These are phyloP conservation scores for Diaporthe sp. DNA, from an alignment of 2,329 filamentous ascomycete species.

Conservation along the genomic window DNA sequence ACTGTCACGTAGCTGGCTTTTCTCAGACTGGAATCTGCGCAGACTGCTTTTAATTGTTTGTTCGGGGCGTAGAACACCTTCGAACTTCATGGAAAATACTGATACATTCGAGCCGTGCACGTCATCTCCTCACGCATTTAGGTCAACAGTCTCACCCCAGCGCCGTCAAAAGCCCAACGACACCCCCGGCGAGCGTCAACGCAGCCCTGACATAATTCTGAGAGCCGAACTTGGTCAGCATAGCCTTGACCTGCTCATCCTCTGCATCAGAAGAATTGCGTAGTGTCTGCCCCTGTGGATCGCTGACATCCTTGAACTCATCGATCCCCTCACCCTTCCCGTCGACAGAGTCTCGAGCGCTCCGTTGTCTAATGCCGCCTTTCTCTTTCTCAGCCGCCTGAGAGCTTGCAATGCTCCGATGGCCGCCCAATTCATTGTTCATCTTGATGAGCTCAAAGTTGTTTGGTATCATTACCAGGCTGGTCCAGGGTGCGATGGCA, in stretches of 20 bases:
- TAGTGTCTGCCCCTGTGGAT: slow-evolving; percentile 29
- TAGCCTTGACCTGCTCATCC: slow-evolving; percentile 27
- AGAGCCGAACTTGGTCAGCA: slow-evolving; percentile 24
- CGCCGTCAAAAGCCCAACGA: slow-evolving; percentile 25
- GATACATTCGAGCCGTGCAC: not conserved
- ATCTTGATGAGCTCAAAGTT: slow-evolving; percentile 37
- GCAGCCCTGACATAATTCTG: slow-evolving; percentile 34
- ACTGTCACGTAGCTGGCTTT: not conserved
- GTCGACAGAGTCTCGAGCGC: slow-evolving; percentile 16
- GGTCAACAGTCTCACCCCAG: not conserved
- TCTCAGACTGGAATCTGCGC: not conserved
- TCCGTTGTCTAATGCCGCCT: not conserved
- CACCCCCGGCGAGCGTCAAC: slow-evolving; percentile 30
- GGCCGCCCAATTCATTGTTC: slow-evolving; percentile 24
- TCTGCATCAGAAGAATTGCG: not conserved
- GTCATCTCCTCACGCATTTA: too few relatives aligned
- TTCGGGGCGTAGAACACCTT: not conserved
- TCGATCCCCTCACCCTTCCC: slow-evolving; percentile 9
- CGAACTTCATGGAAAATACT: not conserved
- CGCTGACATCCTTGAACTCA: slow-evolving; percentile 31
- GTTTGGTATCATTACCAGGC: slow-evolving; percentile 33
- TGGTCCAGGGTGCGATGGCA: slow-evolving; percentile 33
- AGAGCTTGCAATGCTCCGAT: slow-evolving; percentile 10
- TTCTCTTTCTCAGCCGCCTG: not conserved
- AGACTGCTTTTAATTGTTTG: not conserved